Conservation (phyloP, 768 basidiomycete species). For the Leccinum uliginosum region DNA sequence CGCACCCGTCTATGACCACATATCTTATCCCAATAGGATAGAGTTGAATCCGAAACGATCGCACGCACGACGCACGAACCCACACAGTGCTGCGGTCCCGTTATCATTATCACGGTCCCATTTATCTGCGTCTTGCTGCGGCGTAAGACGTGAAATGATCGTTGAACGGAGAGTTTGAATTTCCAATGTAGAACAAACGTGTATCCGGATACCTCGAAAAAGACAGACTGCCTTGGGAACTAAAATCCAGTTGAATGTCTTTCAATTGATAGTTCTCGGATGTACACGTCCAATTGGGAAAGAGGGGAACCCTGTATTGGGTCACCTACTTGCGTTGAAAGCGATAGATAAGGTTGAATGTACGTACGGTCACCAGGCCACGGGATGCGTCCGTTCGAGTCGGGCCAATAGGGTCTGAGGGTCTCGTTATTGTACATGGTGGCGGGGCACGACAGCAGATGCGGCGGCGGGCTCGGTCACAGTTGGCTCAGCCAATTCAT, state of each 20-base stretch:
- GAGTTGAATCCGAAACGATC: not conserved
- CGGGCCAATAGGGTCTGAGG: not conserved
- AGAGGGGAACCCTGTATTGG: not conserved
- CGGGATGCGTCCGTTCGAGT: not conserved
- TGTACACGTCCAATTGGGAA: not conserved
- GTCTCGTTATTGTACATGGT: not conserved
- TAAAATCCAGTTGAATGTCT: not conserved
- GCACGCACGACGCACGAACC: not conserved
- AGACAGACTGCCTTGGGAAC: not conserved
- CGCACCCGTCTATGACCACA: not conserved
- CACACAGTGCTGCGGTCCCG: slow-evolving; percentile 14
- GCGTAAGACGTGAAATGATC: not conserved
- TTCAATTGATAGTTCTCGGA: slow-evolving; percentile 1
- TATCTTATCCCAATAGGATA: not conserved
- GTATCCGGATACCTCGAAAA: too few species aligned
- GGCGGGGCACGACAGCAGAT: not conserved
- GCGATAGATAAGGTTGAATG: not conserved
- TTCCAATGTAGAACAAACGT: not conserved
- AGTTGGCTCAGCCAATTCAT: not conserved
- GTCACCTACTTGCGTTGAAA: not conserved
- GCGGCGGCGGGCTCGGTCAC: not conserved
- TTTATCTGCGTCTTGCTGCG: not conserved
- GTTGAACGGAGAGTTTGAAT: not conserved
- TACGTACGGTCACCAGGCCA: not conserved
- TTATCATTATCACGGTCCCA: not conserved